Percentiles rank a stretch among this genome's conserved stretches.
phyloP scores from a whole-genome alignment of 257 asterid genomes.

The Nicotiana paniculata region DNA sequence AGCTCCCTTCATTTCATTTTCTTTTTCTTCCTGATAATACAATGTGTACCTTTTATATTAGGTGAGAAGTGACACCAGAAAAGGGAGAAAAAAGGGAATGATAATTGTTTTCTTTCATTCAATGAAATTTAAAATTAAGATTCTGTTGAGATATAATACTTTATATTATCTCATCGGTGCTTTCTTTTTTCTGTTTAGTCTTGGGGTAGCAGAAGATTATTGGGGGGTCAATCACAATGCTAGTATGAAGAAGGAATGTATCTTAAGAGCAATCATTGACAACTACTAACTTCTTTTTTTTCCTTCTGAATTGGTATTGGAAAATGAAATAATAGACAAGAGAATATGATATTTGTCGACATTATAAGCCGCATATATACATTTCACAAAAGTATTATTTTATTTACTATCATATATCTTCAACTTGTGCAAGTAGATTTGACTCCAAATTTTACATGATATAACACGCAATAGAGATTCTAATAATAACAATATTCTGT shows the following conservation, averaged over 20 bases:
- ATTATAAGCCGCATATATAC: neutral
- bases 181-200: neutral
- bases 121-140: neutral
- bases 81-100: neutral
- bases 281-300: no score
- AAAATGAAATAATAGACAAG: neutral
- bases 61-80: neutral
- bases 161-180: neutral
- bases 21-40: neutral
- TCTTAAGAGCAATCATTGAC: neutral
- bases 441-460: neutral
- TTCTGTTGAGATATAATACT: neutral
- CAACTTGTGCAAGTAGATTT: neutral
- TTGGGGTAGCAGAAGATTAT: neutral
- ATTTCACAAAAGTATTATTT: no score
- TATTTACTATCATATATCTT: neutral
- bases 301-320: neutral
- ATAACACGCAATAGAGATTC: neutral
- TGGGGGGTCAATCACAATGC: neutral
- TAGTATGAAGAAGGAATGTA: neutral
- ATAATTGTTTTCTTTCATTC: neutral
- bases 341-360: neutral
- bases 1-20: neutral
- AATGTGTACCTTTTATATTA: neutral
- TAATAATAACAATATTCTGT: neutral